Evolutionary conservation across 1,284 basidiomycete species (phyloP).

Genomic region (Leccinum fallax): DNA sequence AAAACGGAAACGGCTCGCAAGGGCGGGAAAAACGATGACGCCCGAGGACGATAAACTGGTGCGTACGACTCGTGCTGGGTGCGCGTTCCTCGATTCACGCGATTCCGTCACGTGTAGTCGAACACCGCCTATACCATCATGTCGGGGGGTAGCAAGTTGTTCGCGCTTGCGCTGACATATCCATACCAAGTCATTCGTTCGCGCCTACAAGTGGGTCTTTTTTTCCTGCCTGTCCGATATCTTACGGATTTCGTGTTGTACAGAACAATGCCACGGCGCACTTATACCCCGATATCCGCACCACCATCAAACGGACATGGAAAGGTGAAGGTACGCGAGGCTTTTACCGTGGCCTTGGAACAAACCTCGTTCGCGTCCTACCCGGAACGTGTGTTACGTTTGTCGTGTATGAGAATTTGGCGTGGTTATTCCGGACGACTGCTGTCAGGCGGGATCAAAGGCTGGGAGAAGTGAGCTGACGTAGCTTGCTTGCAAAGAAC

Average conservation of each 20-base stretch:
- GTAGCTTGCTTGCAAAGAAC: not conserved
- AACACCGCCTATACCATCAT: slow-evolving; percentile 93
- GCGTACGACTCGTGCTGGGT: slow-evolving; percentile 33
- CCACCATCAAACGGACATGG: slow-evolving; percentile 82
- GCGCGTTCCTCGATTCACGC: not conserved
- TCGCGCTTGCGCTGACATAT: slow-evolving; percentile 87
- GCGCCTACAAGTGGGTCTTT: slow-evolving; percentile 76
- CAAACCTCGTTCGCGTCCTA: slow-evolving; percentile 95
- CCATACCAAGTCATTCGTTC: slow-evolving; percentile 98
- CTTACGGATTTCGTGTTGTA: not conserved
- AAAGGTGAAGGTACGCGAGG: slow-evolving; percentile 78
- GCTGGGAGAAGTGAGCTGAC: slow-evolving; percentile 1
- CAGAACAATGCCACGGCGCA: slow-evolving; percentile 65
- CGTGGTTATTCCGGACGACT: slow-evolving; percentile 75
- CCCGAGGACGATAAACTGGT: slow-evolving; percentile 84
- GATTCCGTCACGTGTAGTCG: slow-evolving; percentile 52
- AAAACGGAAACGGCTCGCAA: slow-evolving; percentile 63
- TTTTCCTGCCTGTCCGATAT: not conserved
- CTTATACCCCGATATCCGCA: slow-evolving; percentile 80
- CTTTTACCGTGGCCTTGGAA: slow-evolving; percentile 95
- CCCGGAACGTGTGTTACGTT: slow-evolving; percentile 98
- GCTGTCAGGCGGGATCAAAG: slow-evolving; percentile 44
- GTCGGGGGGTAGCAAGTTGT: slow-evolving; percentile 89
- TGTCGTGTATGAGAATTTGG: slow-evolving; percentile 96
- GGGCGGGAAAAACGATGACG: slow-evolving; percentile 65